Percentiles rank a stretch among this genome's conserved stretches.
Evolutionary conservation across 768 basidiomycete genomes (phyloP).

Genomic region (Vishniacozyma victoriae): DNA sequence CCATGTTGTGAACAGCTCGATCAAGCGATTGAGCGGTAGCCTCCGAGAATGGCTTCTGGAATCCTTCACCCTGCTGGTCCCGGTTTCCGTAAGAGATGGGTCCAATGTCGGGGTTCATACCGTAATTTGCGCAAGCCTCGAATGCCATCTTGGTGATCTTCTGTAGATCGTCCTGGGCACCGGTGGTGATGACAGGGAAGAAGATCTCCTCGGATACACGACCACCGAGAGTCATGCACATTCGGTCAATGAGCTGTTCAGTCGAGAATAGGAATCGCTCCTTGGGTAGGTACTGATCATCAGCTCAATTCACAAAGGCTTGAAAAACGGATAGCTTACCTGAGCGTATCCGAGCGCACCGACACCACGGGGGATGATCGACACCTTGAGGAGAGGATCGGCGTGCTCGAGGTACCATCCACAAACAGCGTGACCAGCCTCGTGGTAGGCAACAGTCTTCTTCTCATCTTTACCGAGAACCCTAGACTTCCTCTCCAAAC

Average conservation of each 20-base stretch:
- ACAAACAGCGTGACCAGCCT: conserved; percentile 96
- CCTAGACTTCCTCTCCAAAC: conserved; percentile 89
- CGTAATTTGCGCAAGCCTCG: conserved; percentile 84
- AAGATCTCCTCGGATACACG: conserved; percentile 98
- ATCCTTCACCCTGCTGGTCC: conserved; percentile 72
- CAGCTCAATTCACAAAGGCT: background rate
- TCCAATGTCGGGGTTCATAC: conserved; percentile 91
- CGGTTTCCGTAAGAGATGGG: conserved; percentile 94
- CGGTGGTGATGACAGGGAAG: conserved; percentile 89
- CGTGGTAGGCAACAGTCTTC: conserved; percentile 97
- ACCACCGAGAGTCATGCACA: conserved; percentile 98
- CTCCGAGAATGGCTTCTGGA: conserved; percentile 98
- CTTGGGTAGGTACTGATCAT: conserved; percentile 70
- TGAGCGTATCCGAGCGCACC: conserved; percentile 96
- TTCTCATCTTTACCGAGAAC: conserved; percentile 93
- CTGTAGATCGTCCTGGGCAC: conserved; percentile 95
- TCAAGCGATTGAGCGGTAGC: conserved; percentile 94
- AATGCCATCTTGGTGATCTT: conserved; percentile 98
- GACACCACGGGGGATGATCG: conserved; percentile 93
- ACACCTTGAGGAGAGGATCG: conserved; percentile 92
- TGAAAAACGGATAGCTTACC: conserved; percentile 50
- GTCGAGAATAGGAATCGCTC: conserved; percentile 94
- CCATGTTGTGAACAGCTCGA: conserved; percentile 80
- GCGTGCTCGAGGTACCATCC: conserved; percentile 99
- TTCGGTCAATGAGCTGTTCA: conserved; percentile 87